Evolutionary conservation across 805 yeast genomes (phyloP).

Genomic region (Maudiozyma saulgeensis): DNA sequence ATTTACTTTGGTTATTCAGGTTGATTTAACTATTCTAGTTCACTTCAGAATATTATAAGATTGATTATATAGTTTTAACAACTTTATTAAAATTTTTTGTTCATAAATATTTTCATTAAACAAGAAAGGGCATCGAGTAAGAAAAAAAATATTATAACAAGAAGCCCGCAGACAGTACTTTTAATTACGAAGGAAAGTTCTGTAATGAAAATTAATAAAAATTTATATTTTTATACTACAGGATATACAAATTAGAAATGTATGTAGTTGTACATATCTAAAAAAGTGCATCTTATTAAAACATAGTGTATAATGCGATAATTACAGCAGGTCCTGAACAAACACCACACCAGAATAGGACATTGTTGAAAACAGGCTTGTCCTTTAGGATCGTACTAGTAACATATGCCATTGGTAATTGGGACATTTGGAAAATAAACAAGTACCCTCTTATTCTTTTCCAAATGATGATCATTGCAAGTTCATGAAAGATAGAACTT

Average conservation of each 20-base stretch:
- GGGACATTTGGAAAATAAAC: slow-evolving; percentile 74
- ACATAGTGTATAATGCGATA: slow-evolving; percentile 74
- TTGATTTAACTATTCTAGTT: too few relatives aligned
- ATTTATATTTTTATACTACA: too few relatives aligned
- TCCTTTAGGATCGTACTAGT: slow-evolving; percentile 48
- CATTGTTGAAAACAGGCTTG: slow-evolving; percentile 58
- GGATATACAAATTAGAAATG: neutral
- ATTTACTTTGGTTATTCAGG: too few relatives aligned
- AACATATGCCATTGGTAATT: slow-evolving; percentile 65
- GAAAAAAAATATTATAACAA: neutral
- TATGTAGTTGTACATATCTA: neutral
- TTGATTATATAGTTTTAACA: too few relatives aligned
- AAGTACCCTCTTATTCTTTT: slow-evolving; percentile 72
- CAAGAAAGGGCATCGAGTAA: neutral
- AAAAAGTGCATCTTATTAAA: slow-evolving; percentile 29
- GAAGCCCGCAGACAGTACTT: too few relatives aligned
- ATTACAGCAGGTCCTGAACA: slow-evolving; percentile 83
- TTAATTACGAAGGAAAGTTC: too few relatives aligned
- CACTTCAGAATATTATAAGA: too few relatives aligned
- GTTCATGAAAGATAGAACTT: slow-evolving; percentile 78
- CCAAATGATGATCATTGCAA: slow-evolving; percentile 86
- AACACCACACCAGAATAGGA: slow-evolving; percentile 85
- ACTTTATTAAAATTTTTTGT: neutral
- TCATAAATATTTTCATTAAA: neutral
- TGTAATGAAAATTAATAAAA: too few relatives aligned